Base-by-base conservation (phyloP, 164 flowering plant genomes). In the Chloranthus sessilifolius region DNA sequence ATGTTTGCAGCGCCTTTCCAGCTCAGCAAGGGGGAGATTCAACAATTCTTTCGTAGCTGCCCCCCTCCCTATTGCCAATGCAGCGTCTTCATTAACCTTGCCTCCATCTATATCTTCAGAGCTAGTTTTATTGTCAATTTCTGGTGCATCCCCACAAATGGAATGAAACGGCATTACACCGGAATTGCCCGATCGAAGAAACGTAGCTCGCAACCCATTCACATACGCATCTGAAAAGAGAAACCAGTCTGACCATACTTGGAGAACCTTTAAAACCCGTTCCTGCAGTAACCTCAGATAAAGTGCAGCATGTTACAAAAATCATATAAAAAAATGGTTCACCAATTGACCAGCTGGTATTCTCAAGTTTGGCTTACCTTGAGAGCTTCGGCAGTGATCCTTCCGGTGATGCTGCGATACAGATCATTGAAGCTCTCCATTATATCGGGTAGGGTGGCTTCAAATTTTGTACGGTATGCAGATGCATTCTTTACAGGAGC, bases 231-330 rank as follows among this genome's bases (percentile, higher is more conserved):
- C 99, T 21, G 99, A 94, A 67, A 94, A 94, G 27, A 94, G 84
- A 74, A 94, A 94, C 99, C 99, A 94, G 50, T 94, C 99, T 56
- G 97, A 71, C 99, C 99, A 94, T 23, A 89, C 99, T 79, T 89
- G 97, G 57, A 94, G 84, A 53, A 94, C 97, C 72, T 94, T 94
- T 58, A 89, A 49, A 45, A 94, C 96, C 14, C 97, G 80, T 68
- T 94, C 99, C 99, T 94, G 74, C 26, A 65, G 16, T 19, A 42
- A 58, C 20, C 8, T 22, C 42, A 63, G 17, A 11, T 7, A 30
- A 48, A 48, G 17, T 11, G 3, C 19, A 15, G 5, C 35, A 26
- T 14, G 11, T 25, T 42, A 21, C 40, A 3, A 36, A 19, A 31
- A 47, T 24, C 5, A 9, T 6, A 43, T 14, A 26, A 3, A 26